Evolutionary conservation across 2,329 filamentous ascomycete genomes (phyloP), one percentile per base, ranked within the genome.

Genomic region (Epichloe sibirici): DNA sequence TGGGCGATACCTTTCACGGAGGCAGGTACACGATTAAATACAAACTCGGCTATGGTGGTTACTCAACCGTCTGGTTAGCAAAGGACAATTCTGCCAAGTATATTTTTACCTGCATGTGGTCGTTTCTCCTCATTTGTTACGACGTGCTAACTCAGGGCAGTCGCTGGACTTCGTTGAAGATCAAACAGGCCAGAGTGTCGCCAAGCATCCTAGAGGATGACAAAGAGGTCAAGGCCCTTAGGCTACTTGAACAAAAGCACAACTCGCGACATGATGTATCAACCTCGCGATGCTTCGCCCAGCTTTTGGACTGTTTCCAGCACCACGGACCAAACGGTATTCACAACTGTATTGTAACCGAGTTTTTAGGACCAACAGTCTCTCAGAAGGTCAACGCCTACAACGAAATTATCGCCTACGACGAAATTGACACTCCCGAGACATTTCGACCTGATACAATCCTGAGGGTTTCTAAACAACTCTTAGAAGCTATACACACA

Each of bases 311-410:
- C 15, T 48, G 28, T 40, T 57, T 57, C 31, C 44, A 55, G 17
- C 40, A 52, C 25, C 13, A 12, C 34, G 55, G 55, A 3, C 53
- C 53, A 5, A 57, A 54, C 6, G 53, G 55, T 9, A 51, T 9
- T 2, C 55, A 57, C 17, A 56, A 43, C 13, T 56, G 55, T 39
- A 31, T 57, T 7, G 55, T 57, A 7, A 52, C 51, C 1, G 49
- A 57, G 46, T 4, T 55, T 2, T 17, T 57, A 4, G 53, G 55
- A 3, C 55, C 55, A 12, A 55, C 25, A 12, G 8, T 55, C 5
- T 31, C 9, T 13, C 21, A 46, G 5, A 6, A 21, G 4, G 31
- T n/a, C 6, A 4, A 51, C 11, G 4, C 28, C 23, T 42, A 38
- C 34, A 48, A 49, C 12, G 21, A 55, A 6, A 35, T 43, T 37